Evolutionary conservation across 495 filamentous ascomycete genomes (phyloP), one percentile per base, ranked within the genome.

Genomic region (Alectoria sarmentosa): DNA sequence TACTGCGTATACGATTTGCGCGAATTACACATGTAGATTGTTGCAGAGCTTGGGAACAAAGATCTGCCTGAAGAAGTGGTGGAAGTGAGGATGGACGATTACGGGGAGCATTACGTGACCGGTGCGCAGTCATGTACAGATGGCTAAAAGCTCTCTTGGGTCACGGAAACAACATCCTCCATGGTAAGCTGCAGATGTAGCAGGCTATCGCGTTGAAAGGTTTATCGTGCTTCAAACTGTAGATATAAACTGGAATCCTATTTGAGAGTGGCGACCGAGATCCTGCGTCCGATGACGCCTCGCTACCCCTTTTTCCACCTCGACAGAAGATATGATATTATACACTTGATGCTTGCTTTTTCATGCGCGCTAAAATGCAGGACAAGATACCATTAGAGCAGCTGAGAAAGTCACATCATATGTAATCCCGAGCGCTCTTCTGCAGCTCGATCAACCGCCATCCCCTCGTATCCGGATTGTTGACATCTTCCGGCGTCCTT

Each of bases 371-470:
- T 69, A 69, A n/a, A 68, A 68, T 66, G 62, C 65, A 61, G 63
- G 39, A 61, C 62, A 60, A 46, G 52, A 60, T 32, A 54, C 41
- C 21, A 26, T 37, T 11, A 41, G 32, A 0, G 62, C 11, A 58
- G n/a, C 14, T n/a, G 23, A 32, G 6, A 52, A 23, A 49, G 26
- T 9, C 30, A 19, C 34, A 68, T 89, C 82, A 92, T 49, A 91
- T 90, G 72, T 94, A 98, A 78, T 98, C 94, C 74, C 95, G 86
- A 63, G 89, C 92, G 76, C 90, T 94, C 88, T 98, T 98, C 78
- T 98, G 94, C 78, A 98, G 82, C 81, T 98, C 94, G 73, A 98
- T 96, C 75, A 98, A 78, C 71, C 92, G 84, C 94, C 94, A 98
- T 21, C 94, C 94, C 68, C 91, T 82, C 7, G 94, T 98, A 76